Evolutionary conservation across 1,284 basidiomycete species (phyloP).

Genomic region (Vanrija pseudolonga): DNA sequence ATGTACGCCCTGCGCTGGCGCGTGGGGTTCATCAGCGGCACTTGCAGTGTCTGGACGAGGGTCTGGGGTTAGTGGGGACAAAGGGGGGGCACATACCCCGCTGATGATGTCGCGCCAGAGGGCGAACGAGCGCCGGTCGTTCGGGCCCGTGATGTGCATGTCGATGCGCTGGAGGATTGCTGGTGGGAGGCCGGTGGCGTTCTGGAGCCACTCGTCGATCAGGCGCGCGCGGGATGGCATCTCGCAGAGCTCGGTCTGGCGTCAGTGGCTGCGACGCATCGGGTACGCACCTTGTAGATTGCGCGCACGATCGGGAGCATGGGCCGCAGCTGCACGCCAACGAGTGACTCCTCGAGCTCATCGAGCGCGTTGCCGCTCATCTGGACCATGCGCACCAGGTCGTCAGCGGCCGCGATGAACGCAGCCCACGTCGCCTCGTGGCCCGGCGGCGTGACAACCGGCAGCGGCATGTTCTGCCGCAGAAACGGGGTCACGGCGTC

Average conservation of each 20-base stretch:
- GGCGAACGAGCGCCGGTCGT: constrained; percentile 12
- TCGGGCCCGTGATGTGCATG: background rate
- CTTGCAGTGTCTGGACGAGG: constrained; percentile 11
- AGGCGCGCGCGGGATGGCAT: constrained; percentile 7
- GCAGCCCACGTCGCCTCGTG: constrained; percentile 57
- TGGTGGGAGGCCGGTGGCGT: constrained; percentile 3
- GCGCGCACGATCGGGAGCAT: constrained; percentile 19
- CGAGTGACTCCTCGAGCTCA: constrained; percentile 1
- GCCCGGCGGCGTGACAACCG: constrained; percentile 57
- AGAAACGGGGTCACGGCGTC: constrained; percentile 62
- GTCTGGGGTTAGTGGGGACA: constrained; percentile 8
- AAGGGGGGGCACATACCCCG: constrained; percentile 22
- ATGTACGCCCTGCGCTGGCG: constrained; percentile 30
- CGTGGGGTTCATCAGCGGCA: constrained; percentile 22
- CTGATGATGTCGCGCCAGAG: constrained; percentile 26
- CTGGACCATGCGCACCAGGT: background rate
- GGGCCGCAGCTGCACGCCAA: background rate
- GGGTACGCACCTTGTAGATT: constrained; percentile 18
- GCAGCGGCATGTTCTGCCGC: constrained; percentile 69
- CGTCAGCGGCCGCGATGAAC: constrained; percentile 39
- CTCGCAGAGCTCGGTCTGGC: constrained; percentile 4
- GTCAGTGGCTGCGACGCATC: too few relatives aligned
- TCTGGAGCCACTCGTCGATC: constrained; percentile 16
- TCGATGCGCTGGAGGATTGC: constrained; percentile 10
- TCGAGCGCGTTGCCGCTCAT: background rate